Base-by-base conservation (phyloP, 805 yeast species). In the Kazachstania kunashirensis region DNA sequence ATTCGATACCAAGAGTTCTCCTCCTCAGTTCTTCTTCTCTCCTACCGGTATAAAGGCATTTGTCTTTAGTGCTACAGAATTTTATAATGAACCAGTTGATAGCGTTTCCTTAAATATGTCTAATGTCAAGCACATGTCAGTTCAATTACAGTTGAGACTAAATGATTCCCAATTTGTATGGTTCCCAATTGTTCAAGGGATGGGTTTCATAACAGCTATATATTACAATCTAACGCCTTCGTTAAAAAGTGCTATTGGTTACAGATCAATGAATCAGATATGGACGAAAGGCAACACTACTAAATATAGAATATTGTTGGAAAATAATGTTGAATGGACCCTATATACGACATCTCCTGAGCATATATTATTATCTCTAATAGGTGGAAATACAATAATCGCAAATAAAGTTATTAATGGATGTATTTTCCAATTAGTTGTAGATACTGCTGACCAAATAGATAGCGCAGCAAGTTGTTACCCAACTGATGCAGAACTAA, bases 151-250 rank as follows among this genome's bases (percentile, higher is more conserved):
- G 13, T 43, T 56, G 34, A 54, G 50, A 30, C 40, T 45, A 20
- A 48, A 39, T 40, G 46, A 33, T 13, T 38, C 49, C 12, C 74
- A 73, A 31, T 65, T 61, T 24, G 52, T 77, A 35, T 62, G 62
- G 24, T 53, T 72, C 26, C 88, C 89, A 4, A 50, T 82, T 37
- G 82, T 79, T 5, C 88, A 81, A 57, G 96, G 96, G 37, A 69
- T 70, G 70, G 95, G 95, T 6, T 76, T 83, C 43, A 73, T 83
- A 12, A 79, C 95, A 23, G 84, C 78, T 19, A 58, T 71, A 18
- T 79, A 71, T 44, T 67, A 70, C 50, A 60, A 65, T 41, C 59
- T 77, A 47, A 65, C 66, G 20, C 81, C 85, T 2, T 55, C 60
- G 40, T 45, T 81, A 18, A 66, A 69, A n/a, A 73, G 83, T 17